Base-by-base conservation (phyloP, 805 yeast species). In the Metschnikowia corniflorae region DNA sequence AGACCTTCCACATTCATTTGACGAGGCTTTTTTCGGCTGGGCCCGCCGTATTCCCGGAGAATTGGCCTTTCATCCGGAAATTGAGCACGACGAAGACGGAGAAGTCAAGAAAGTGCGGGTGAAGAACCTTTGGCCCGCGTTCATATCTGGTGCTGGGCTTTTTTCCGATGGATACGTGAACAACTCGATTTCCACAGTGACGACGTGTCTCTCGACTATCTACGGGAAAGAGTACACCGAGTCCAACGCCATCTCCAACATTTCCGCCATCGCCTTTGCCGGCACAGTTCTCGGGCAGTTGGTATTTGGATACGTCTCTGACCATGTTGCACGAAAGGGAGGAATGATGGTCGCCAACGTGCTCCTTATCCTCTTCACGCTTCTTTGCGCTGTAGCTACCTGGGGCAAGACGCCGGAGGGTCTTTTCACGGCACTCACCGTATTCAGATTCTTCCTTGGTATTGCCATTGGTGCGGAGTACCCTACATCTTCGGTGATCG, bases 391-490 rank as follows among this genome's bases (percentile, higher is more conserved):
- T 5, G 62, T 49, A 14, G 63, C 54, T 17, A 54, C 71, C 5
- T 91, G 96, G 95, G 96, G 96, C 53, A 77, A 60, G 24, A 75
- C 73, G 26, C 74, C 86, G 3, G 68, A 74, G 33, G 96, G 96
- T 26, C 73, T 89, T 68, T 77, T 91, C 44, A 81, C 87, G 12
- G 91, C 93, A 15, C 63, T 89, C 37, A 86, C 95, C 7, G 82
- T 81, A 7, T 86, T 82, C 59, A 75, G 97, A 60, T 86, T 86
- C 60, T 81, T 89, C 62, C 65, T 89, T 34, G 97, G 97, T 63
- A 69, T 86, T 46, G 94, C 89, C 52, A 85, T 91, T 50, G 97
- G 97, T 51, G 89, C 94, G 33, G 97, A 89, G 63, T 89, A 89
- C 57, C 96, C 96, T 31, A 82, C 94, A 10, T 89, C 96, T 29